Conservation (phyloP, 352 stramenopile species). For the Pythium insidiosum region DNA sequence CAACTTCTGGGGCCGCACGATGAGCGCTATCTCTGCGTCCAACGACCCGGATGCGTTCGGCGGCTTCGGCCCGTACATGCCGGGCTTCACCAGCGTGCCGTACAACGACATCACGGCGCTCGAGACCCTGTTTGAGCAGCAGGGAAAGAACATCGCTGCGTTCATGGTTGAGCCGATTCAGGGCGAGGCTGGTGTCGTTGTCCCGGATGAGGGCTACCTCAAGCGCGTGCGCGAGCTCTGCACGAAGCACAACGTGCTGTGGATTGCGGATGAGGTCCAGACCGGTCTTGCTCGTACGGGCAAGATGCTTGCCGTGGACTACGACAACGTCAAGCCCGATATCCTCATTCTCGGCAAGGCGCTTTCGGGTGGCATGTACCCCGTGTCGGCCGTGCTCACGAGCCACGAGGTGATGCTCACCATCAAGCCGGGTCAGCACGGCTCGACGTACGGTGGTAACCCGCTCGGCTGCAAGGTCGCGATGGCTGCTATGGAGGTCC, state of each 20-base stretch:
- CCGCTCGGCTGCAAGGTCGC: conserved; percentile 96
- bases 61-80: conserved; percentile 97
- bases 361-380: conserved; percentile 95
- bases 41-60: conserved; percentile 85
- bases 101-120: conserved; percentile 94
- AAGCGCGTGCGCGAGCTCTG: conserved; percentile 86
- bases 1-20: conserved; percentile 99
- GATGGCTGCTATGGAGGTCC: conserved; percentile 94
- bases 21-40: conserved; percentile 95
- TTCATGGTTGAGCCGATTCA: conserved; percentile 99
- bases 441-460: conserved; percentile 97
- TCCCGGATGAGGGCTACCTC: conserved; percentile 96
- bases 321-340: conserved; percentile 96
- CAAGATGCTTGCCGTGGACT: conserved; percentile 94
- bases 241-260: conserved; percentile 97
- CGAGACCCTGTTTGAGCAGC: conserved; percentile 65
- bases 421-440: conserved; percentile 96
- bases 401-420: conserved; percentile 97
- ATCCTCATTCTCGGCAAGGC: conserved; percentile 96
- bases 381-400: conserved; percentile 96
- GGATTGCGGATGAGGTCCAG: conserved; percentile 99
- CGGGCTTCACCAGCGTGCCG: conserved; percentile 88
- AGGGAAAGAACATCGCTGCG: conserved; percentile 90
- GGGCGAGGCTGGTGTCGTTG: conserved; percentile 97
- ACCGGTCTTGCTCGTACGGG: conserved; percentile 95